phyloP scores from a whole-genome alignment of 148 eudicot species.

The Spergularia bocconei region DNA sequence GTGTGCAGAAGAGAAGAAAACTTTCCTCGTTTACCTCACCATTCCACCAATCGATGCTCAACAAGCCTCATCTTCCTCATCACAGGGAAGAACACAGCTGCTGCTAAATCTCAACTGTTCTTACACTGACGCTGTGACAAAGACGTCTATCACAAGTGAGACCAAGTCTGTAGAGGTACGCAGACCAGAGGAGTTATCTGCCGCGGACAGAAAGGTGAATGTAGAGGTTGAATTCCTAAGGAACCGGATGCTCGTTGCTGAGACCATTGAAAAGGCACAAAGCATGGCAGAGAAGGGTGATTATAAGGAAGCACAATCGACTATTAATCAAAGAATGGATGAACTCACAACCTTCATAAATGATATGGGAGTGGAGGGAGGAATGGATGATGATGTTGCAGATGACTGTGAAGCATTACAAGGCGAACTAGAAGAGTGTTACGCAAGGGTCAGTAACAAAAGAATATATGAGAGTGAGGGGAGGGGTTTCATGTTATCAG shows the following conservation, averaged over 20 bases:
- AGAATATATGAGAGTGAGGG: too few species aligned
- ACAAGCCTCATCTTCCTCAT: too few species aligned
- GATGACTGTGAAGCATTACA: slow-evolving; percentile 8
- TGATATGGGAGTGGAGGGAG: too few species aligned
- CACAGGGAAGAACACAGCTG: background rate
- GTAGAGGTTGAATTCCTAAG: slow-evolving; percentile 41
- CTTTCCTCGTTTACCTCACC: slow-evolving; percentile 21
- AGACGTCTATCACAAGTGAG: slow-evolving; percentile 10
- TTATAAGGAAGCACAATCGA: slow-evolving; percentile 16
- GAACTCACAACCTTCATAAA: background rate
- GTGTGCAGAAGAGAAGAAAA: slow-evolving; percentile 34
- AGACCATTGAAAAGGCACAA: slow-evolving; percentile 31
- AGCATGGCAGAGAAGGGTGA: slow-evolving; percentile 36
- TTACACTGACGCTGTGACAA: slow-evolving; percentile 23
- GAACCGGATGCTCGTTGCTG: slow-evolving; percentile 28
- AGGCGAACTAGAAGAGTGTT: too few species aligned
- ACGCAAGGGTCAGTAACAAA: too few species aligned
- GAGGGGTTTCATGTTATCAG: too few species aligned
- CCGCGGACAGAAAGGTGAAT: slow-evolving; percentile 13
- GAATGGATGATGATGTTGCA: too few species aligned
- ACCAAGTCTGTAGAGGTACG: slow-evolving; percentile 13
- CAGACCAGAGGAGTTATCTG: slow-evolving; percentile 20
- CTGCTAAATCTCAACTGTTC: slow-evolving; percentile 21
- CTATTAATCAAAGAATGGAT: slow-evolving; percentile 16
- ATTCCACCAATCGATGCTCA: slow-evolving; percentile 13